Percentiles rank a stretch among this genome's conserved stretches.
phyloP scores from a whole-genome alignment of 1,284 basidiomycete species.

The Trichosporon sp. region DNA sequence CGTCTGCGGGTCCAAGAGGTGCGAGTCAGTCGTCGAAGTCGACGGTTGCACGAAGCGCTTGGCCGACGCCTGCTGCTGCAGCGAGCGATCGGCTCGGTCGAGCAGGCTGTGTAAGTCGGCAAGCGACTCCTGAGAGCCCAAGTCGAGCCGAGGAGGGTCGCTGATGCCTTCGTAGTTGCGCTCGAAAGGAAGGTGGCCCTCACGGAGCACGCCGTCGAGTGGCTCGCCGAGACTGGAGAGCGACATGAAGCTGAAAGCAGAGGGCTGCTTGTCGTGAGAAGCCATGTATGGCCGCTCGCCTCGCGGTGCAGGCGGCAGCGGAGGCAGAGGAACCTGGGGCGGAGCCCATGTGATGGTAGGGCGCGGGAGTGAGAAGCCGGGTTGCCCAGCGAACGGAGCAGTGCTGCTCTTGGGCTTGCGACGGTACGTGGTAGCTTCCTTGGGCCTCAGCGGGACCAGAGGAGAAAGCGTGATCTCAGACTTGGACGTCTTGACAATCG shows the following conservation, averaged over 20 bases:
- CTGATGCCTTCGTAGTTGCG: neutral
- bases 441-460: neutral
- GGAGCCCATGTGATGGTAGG: neutral
- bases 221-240: neutral
- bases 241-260: conserved; percentile 1
- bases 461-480: neutral
- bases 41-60: neutral
- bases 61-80: neutral
- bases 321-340: neutral
- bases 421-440: neutral
- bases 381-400: neutral
- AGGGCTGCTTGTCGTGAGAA: neutral
- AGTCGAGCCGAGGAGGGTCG: neutral
- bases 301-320: neutral
- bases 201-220: neutral
- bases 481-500: neutral
- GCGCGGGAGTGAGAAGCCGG: neutral
- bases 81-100: neutral
- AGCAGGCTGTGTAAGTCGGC: neutral
- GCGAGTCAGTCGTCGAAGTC: neutral
- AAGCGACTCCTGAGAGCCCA: neutral
- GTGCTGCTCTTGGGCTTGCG: conserved; percentile 1
- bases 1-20: neutral
- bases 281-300: neutral
- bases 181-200: neutral